Evolutionary conservation across 352 stramenopile genomes (phyloP).

Genomic region (Pilasporangium apinafurcum): DNA sequence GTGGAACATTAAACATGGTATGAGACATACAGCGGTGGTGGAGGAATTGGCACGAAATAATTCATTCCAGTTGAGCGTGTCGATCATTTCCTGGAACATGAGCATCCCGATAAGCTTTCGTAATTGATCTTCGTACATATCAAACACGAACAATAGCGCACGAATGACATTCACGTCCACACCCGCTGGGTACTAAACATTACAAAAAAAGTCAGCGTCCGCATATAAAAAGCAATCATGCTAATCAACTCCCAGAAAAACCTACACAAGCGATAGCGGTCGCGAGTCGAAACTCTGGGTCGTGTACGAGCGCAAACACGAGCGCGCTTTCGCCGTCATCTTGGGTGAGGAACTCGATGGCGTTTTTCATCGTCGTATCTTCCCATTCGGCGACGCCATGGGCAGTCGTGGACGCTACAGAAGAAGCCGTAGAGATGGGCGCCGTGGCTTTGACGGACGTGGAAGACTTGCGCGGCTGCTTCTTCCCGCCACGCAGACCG

Average conservation of each 20-base stretch:
- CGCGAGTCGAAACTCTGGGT: slow-evolving; percentile 70
- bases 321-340: slow-evolving; percentile 64
- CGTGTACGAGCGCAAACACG: slow-evolving; percentile 70
- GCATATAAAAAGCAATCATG: neutral
- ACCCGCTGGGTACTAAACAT: slow-evolving; percentile 12
- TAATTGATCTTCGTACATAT: slow-evolving; percentile 66
- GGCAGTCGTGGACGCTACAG: no score
- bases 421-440: no score
- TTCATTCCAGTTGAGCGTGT: slow-evolving; percentile 78
- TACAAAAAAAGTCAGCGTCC: no score
- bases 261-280: slow-evolving; percentile 42
- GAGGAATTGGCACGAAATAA: slow-evolving; percentile 77
- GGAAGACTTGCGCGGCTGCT: no score
- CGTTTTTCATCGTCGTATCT: slow-evolving; percentile 52
- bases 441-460: no score
- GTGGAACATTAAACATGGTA: neutral
- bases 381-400: slow-evolving; percentile 6
- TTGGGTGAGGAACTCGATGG: slow-evolving; percentile 57
- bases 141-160: slow-evolving; percentile 69
- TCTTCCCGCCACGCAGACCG: no score
- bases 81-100: slow-evolving; percentile 75
- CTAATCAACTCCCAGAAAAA: neutral
- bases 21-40: slow-evolving; percentile 43
- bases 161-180: slow-evolving; percentile 53
- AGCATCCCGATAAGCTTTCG: slow-evolving; percentile 56